A percentile compares a stretch with the other conserved stretches of the same genome.
Conservation (phyloP, 257 asterid genomes). For the Euphrasia confusa region DNA sequence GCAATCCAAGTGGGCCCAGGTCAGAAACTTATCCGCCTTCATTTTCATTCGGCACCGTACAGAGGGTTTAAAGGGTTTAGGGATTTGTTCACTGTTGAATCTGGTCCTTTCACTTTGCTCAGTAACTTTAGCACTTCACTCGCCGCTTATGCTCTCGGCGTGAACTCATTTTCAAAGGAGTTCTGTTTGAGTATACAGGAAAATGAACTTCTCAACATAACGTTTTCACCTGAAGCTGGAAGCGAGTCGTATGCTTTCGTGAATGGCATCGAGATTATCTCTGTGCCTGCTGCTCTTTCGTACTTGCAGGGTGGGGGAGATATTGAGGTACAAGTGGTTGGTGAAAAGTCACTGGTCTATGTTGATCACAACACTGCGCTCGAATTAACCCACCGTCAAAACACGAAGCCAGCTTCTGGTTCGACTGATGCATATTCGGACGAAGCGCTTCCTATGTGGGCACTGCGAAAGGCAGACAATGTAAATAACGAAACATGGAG, state of each 20-base stretch:
- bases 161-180: conserved; percentile 21
- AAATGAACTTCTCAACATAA: conserved; percentile 18
- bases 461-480: conserved; percentile 17
- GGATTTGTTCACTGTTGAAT: conserved; percentile 30
- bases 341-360: conserved; percentile 27
- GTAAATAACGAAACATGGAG: conserved; percentile 30
- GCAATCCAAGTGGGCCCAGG: conserved; percentile 26
- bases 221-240: conserved; percentile 25
- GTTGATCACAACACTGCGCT: conserved; percentile 44
- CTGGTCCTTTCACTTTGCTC: conserved; percentile 31
- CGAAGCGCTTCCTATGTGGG: conserved; percentile 35
- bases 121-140: conserved; percentile 34
- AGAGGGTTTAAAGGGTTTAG: conserved; percentile 21
- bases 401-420: background rate
- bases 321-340: conserved; percentile 25
- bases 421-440: conserved; percentile 23
- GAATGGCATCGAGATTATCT: conserved; percentile 31
- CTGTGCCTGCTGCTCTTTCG: conserved; percentile 24
- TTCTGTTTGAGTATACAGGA: conserved; percentile 19
- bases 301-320: conserved; percentile 15
- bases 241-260: conserved; percentile 28
- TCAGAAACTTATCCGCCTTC: conserved; percentile 31
- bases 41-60: conserved; percentile 21
- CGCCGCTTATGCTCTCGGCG: conserved; percentile 28
- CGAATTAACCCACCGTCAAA: conserved; percentile 32